Percentiles rank a stretch among this genome's conserved stretches.
Evolutionary conservation across 805 yeast genomes (phyloP).

Genomic region (Sugiyamaella floridensis): DNA sequence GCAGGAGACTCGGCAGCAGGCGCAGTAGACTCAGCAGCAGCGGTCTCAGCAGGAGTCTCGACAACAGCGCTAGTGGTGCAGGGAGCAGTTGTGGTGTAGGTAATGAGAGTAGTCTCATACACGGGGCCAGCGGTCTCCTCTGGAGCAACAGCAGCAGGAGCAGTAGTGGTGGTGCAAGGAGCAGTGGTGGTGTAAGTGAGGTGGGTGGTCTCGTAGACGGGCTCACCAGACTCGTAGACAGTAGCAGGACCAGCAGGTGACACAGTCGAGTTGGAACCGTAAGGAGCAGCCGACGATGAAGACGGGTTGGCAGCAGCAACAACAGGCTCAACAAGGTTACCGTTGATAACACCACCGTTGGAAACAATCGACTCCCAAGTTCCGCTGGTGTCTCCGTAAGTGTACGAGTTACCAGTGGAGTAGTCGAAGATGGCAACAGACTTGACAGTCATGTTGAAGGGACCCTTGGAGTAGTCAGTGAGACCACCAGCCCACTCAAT

Average conservation of each 20-base stretch:
- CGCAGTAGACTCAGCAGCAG: too few species aligned
- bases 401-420: slow-evolving; percentile 40
- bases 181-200: slow-evolving; percentile 4
- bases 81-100: too few species aligned
- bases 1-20: background rate
- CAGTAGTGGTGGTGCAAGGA: slow-evolving; percentile 11
- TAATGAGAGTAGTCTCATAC: too few species aligned
- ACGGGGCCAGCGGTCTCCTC: too few species aligned
- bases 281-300: slow-evolving; percentile 7
- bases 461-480: slow-evolving; percentile 40
- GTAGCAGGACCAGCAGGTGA: background rate
- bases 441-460: slow-evolving; percentile 57
- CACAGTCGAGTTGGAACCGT: slow-evolving; percentile 6
- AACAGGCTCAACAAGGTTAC: slow-evolving; percentile 27
- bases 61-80: too few species aligned
- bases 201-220: background rate
- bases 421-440: slow-evolving; percentile 50
- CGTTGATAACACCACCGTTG: slow-evolving; percentile 48
- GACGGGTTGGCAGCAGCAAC: slow-evolving; percentile 1
- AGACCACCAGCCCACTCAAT: slow-evolving; percentile 68
- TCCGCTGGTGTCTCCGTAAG: slow-evolving; percentile 38
- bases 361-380: slow-evolving; percentile 36
- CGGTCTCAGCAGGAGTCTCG: too few species aligned
- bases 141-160: background rate
- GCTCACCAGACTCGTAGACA: background rate